Evolutionary conservation across 352 stramenopile genomes (phyloP).

Genomic region (Pythium aquatile): DNA sequence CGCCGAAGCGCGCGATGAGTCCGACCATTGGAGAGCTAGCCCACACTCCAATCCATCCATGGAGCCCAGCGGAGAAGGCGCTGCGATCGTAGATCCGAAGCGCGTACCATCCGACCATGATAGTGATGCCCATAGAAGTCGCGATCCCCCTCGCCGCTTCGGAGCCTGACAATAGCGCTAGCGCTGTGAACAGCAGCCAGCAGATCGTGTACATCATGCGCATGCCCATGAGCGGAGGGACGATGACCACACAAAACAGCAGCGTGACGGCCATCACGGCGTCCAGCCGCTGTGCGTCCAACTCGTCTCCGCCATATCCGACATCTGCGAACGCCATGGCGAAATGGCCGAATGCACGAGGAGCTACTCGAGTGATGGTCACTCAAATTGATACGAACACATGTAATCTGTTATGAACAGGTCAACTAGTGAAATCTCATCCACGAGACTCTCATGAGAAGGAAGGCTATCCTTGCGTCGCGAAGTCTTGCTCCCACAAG

Average conservation of each 20-base stretch:
- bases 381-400: neutral
- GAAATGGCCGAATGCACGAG: neutral
- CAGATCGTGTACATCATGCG: slow-evolving; percentile 81
- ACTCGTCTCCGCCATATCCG: slow-evolving; percentile 8
- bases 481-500: slow-evolving; percentile 30
- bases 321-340: slow-evolving; percentile 3
- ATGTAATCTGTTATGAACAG: neutral
- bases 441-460: neutral
- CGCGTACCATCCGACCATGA: slow-evolving; percentile 87
- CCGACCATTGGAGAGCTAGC: slow-evolving; percentile 62
- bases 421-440: neutral
- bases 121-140: slow-evolving; percentile 78
- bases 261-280: slow-evolving; percentile 44
- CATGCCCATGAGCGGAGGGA: slow-evolving; percentile 53
- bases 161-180: slow-evolving; percentile 52
- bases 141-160: slow-evolving; percentile 65
- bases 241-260: slow-evolving; percentile 58
- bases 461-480: neutral
- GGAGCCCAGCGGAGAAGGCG: slow-evolving; percentile 70
- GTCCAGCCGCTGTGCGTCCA: slow-evolving; percentile 35
- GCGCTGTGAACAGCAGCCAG: slow-evolving; percentile 67
- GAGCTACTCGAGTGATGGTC: slow-evolving; percentile 1
- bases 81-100: slow-evolving; percentile 78
- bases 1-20: slow-evolving; percentile 50
- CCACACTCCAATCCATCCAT: slow-evolving; percentile 78